These are phyloP conservation scores for Podospora bellae-mahoneyi DNA, from an alignment of 495 filamentous ascomycete species.

Conservation along the genomic window DNA sequence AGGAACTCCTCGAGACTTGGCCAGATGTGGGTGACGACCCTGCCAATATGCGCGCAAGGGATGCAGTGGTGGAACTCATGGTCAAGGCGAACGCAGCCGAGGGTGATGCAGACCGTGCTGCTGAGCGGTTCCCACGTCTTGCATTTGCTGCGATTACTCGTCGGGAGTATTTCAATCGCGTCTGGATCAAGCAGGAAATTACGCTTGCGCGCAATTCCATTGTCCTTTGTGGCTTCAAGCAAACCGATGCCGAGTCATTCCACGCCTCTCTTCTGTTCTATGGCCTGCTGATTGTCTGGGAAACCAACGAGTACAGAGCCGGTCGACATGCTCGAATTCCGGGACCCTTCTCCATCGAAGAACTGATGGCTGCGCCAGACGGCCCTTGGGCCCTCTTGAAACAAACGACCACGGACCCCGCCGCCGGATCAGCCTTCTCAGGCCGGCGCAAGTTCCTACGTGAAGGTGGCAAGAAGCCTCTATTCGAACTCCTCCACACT, in stretches of 20 bases:
- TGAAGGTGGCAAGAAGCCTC: background rate
- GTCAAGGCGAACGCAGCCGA: background rate
- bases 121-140: conserved; percentile 10
- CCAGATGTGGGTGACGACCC: conserved; percentile 13
- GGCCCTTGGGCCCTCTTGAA: background rate
- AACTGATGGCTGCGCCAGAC: background rate
- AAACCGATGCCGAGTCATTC: background rate
- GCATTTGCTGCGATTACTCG: conserved; percentile 12
- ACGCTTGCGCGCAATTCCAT: conserved; percentile 16
- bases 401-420: background rate
- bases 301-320: background rate
- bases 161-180: conserved; percentile 19
- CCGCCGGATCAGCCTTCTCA: conserved; percentile 1
- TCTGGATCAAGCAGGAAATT: conserved; percentile 30
- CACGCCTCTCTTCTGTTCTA: background rate
- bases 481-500: conserved; percentile 7
- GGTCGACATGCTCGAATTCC: background rate
- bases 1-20: conserved; percentile 3
- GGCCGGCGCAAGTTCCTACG: background rate
- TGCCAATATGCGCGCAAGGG: background rate
- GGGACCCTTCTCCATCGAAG: background rate
- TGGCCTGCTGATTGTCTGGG: background rate
- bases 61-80: background rate
- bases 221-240: conserved; percentile 19
- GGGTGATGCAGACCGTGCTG: background rate